Evolutionary conservation across 768 basidiomycete genomes (phyloP).

Genomic region (Vishniacozyma victoriae): DNA sequence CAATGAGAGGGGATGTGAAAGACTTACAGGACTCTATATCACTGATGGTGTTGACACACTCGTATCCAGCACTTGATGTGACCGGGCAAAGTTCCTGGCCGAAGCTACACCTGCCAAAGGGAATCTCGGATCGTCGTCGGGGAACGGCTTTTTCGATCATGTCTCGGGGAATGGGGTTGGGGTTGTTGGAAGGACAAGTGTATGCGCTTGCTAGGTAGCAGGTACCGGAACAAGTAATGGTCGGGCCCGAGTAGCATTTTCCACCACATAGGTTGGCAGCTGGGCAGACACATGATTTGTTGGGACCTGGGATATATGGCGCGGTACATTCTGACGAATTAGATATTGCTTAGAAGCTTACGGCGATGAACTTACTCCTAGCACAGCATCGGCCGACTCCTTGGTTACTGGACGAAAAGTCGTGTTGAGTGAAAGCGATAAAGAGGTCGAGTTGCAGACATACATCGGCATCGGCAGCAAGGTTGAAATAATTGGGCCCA

Average conservation of each 20-base stretch:
- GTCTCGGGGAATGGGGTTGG: slow-evolving; percentile 1
- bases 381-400: slow-evolving; percentile 15
- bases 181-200: slow-evolving; percentile 16
- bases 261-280: slow-evolving; percentile 5
- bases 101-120: slow-evolving; percentile 1
- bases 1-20: neutral
- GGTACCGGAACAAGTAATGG: slow-evolving; percentile 10
- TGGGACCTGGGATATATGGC: neutral
- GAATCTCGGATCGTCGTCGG: slow-evolving; percentile 5
- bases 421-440: slow-evolving; percentile 9
- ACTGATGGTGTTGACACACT: slow-evolving; percentile 28
- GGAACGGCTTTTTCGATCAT: neutral
- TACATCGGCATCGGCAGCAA: neutral
- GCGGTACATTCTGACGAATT: neutral
- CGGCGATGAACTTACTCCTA: slow-evolving; percentile 10
- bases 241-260: slow-evolving; percentile 9
- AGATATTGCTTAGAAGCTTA: neutral
- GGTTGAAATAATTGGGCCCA: neutral
- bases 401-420: slow-evolving; percentile 3
- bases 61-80: too few species aligned
- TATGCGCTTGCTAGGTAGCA: slow-evolving; percentile 13
- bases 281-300: slow-evolving; percentile 4
- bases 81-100: slow-evolving; percentile 6
- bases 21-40: slow-evolving; percentile 36
- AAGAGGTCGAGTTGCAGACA: neutral